Conservation (phyloP, 2,329 filamentous ascomycete species). For the Exophiala oligosperma region DNA sequence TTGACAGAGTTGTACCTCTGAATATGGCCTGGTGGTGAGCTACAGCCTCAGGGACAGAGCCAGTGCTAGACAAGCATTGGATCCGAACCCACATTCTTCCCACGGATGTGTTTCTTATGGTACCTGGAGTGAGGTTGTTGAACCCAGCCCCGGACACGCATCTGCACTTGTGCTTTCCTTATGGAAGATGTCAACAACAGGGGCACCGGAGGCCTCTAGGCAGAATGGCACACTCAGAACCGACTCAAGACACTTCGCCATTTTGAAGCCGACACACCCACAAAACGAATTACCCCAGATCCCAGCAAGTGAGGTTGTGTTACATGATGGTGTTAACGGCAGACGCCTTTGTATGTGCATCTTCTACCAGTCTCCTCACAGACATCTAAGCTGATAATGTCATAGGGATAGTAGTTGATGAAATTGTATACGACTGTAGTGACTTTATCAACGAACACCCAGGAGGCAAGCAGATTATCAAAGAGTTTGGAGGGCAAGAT, state of each 20-base stretch:
- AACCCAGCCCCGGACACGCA: too few species aligned
- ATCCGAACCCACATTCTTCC: too few species aligned
- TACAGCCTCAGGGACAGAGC: too few species aligned
- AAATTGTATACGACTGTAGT: not conserved
- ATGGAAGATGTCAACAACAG: not conserved
- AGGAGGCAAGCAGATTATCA: not conserved
- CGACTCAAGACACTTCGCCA: not conserved
- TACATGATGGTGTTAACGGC: not conserved
- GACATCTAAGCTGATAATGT: not conserved
- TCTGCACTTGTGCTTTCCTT: not conserved
- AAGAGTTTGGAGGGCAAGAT: not conserved
- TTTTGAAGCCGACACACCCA: not conserved
- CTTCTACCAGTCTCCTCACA: not conserved
- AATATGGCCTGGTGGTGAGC: too few species aligned
- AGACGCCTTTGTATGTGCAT: constrained; percentile 1
- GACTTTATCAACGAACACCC: not conserved
- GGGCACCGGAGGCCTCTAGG: not conserved
- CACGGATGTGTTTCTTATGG: too few species aligned
- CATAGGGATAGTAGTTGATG: not conserved
- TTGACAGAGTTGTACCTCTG: too few species aligned
- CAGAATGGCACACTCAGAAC: not conserved
- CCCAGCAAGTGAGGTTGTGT: not conserved
- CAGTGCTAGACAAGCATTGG: too few species aligned
- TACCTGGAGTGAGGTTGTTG: too few species aligned
- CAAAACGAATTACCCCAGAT: not conserved